Evolutionary conservation across 1,284 basidiomycete genomes (phyloP), one percentile per base, ranked within the genome.

Genomic region (Ceratobasidium papillatum): DNA sequence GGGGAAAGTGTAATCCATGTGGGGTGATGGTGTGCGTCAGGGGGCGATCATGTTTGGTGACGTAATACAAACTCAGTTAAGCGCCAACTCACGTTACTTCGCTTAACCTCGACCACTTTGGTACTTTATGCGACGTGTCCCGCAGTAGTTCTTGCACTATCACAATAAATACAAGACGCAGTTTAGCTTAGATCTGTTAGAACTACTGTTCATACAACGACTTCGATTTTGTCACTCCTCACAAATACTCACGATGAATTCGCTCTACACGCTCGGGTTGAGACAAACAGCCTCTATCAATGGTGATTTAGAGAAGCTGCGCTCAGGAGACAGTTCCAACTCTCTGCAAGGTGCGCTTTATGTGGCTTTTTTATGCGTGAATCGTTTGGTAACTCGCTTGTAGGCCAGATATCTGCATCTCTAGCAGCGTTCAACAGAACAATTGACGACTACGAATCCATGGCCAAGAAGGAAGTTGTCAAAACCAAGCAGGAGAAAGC

Each of bases 401-500:
- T 84, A 97, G 95, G 95, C 82, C 96, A 98, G 87, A 95, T 98
- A 83, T 94, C 94, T 43, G 95, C 96, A 34, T 95, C 94, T 17
- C 85, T 99, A 22, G 89, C 94, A n/a, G 95, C 94, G 1, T 91
- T 98, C 86, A 90, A 94, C 73, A 86, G 96, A 74, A 94, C 96
- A 73, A 90, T 98, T 77, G 95, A 98, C 79, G 96, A 99, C 80
- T 98, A 97, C 80, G 96, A 98, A 80, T 92, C 93, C 12, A 95
- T 98, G 94, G 94, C 94, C 0, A 93, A 92, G 84, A 88, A 95
- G 77, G 96, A 98, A 82, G 94, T 98, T 80, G 93, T 97, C 69
- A 94, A 94, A 78, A 91, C 93, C 51, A 97, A 97, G 83, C 90
- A 95, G 81, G 95, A 97, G 84, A 98, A 98, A 83, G 96, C 95